Percentiles rank a stretch among this genome's conserved stretches.
Conservation (phyloP, 495 filamentous ascomycete genomes). For the Aspergillus saccharolyticus region DNA sequence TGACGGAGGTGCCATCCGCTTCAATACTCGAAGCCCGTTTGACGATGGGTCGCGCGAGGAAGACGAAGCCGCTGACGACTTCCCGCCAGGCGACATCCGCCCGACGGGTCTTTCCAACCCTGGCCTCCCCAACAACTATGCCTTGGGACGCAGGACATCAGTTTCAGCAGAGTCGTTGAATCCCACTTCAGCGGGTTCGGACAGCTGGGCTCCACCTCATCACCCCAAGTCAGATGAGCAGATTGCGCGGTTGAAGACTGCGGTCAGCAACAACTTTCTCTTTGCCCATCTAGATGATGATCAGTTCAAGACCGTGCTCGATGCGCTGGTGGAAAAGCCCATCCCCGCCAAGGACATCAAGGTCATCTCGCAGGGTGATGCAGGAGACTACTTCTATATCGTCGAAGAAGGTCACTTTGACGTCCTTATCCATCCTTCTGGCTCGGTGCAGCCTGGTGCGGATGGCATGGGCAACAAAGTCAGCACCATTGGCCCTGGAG, state of each 20-base stretch:
- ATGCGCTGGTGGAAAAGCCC: slow-evolving; percentile 88
- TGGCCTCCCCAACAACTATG: slow-evolving; percentile 88
- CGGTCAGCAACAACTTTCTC: slow-evolving; percentile 86
- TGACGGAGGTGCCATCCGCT: slow-evolving; percentile 26
- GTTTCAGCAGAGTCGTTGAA: slow-evolving; percentile 96
- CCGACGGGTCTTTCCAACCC: slow-evolving; percentile 42
- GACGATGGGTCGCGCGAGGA: slow-evolving; percentile 20
- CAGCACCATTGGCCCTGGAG: slow-evolving; percentile 75
- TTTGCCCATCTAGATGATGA: slow-evolving; percentile 95
- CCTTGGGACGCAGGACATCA: slow-evolving; percentile 86
- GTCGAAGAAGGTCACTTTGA: slow-evolving; percentile 90
- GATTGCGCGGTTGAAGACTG: slow-evolving; percentile 66
- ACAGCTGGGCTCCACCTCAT: slow-evolving; percentile 85
- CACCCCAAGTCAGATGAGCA: slow-evolving; percentile 82
- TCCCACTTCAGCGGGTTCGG: slow-evolving; percentile 71
- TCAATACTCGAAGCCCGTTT: slow-evolving; percentile 35
- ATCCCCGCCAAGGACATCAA: slow-evolving; percentile 94
- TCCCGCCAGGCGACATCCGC: slow-evolving; percentile 27
- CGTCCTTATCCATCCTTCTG: slow-evolving; percentile 80
- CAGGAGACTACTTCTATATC: slow-evolving; percentile 96
- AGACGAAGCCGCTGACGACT: slow-evolving; percentile 23
- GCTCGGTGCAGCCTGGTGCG: slow-evolving; percentile 71
- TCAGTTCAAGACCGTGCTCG: slow-evolving; percentile 77
- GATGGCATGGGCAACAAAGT: slow-evolving; percentile 84
- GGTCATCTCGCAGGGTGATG: slow-evolving; percentile 93